Percentiles rank a stretch among this genome's conserved stretches.
Evolutionary conservation across 768 basidiomycete genomes (phyloP).

Genomic region (Macrocybe gigantea): DNA sequence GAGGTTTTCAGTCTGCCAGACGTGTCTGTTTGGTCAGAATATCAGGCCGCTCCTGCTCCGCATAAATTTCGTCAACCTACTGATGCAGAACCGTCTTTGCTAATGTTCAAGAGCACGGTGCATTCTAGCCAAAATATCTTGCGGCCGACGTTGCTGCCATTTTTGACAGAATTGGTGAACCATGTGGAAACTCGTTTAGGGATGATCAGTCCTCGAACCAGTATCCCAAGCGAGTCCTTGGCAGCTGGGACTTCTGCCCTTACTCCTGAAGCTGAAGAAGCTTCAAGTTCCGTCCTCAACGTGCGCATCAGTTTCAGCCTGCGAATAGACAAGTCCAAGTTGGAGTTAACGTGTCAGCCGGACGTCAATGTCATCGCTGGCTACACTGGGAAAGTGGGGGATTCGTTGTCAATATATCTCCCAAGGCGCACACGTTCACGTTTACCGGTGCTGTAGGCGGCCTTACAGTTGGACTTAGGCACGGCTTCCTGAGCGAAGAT

Average conservation of each 20-base stretch:
- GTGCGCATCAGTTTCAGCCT: constrained; percentile 82
- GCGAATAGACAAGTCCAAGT: constrained; percentile 84
- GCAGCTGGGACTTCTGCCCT: constrained; percentile 11
- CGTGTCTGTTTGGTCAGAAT: constrained; percentile 81
- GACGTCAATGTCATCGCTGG: constrained; percentile 91
- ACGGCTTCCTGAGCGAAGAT: constrained; percentile 81
- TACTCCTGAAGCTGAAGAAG: constrained; percentile 7
- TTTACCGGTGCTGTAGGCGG: constrained; percentile 81
- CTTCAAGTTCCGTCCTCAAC: constrained; percentile 31
- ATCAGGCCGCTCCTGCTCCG: constrained; percentile 50
- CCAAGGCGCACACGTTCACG: constrained; percentile 63
- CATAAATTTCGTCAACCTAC: constrained; percentile 26
- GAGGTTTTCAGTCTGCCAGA: constrained; percentile 72
- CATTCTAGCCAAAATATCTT: constrained; percentile 86
- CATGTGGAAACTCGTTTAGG: constrained; percentile 69
- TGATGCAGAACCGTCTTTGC: constrained; percentile 45
- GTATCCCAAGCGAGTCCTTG: constrained; percentile 7
- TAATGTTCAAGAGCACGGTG: constrained; percentile 84
- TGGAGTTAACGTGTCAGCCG: constrained; percentile 84
- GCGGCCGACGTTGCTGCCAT: constrained; percentile 77
- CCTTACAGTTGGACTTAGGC: constrained; percentile 73
- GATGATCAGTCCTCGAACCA: constrained; percentile 26
- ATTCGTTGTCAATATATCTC: constrained; percentile 73
- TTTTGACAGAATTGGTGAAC: constrained; percentile 70
- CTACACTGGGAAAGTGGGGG: constrained; percentile 94